phyloP scores from a whole-genome alignment of 2,329 filamentous ascomycete species.

The Xylariaceae sp. region DNA sequence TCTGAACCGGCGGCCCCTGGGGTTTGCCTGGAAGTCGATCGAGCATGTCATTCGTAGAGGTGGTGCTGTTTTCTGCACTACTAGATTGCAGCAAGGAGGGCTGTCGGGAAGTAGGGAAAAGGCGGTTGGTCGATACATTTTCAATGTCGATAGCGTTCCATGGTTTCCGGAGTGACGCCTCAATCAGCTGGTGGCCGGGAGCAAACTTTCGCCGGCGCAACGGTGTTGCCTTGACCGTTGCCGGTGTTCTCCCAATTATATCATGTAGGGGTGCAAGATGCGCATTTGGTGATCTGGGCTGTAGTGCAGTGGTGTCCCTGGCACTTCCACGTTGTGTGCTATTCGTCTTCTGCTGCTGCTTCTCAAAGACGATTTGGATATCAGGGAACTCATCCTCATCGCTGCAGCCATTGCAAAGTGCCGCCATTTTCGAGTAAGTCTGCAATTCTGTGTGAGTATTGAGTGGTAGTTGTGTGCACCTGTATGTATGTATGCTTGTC shows the following conservation, averaged over 20 bases:
- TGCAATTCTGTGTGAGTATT: neutral
- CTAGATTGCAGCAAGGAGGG: conserved; percentile 6
- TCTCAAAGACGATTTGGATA: conserved; percentile 32
- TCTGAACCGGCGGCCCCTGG: conserved; percentile 10
- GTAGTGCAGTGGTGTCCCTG: conserved; percentile 6
- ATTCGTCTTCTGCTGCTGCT: conserved; percentile 18
- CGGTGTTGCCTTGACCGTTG: conserved; percentile 22
- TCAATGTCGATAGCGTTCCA: conserved; percentile 17
- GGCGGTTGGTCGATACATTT: conserved; percentile 1
- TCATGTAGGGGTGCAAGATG: conserved; percentile 1
- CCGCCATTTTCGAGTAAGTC: conserved; percentile 4
- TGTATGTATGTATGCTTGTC: neutral
- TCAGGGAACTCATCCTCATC: conserved; percentile 44
- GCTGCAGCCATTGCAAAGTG: conserved; percentile 20
- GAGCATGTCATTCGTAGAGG: conserved; percentile 11
- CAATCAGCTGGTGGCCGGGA: conserved; percentile 24
- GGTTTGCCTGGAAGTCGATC: conserved; percentile 14
- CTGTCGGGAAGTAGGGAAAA: conserved; percentile 7
- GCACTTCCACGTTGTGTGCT: conserved; percentile 3
- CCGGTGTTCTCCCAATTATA: conserved; percentile 9
- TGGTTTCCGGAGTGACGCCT: conserved; percentile 28
- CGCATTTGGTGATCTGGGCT: conserved; percentile 2
- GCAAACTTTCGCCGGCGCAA: conserved; percentile 31
- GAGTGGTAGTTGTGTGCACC: neutral
- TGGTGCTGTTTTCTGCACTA: conserved; percentile 8